These are phyloP conservation scores for Apophysomyces ossiformis DNA, from an alignment of 371 early-diverging fungal species.

Conservation along the genomic window DNA sequence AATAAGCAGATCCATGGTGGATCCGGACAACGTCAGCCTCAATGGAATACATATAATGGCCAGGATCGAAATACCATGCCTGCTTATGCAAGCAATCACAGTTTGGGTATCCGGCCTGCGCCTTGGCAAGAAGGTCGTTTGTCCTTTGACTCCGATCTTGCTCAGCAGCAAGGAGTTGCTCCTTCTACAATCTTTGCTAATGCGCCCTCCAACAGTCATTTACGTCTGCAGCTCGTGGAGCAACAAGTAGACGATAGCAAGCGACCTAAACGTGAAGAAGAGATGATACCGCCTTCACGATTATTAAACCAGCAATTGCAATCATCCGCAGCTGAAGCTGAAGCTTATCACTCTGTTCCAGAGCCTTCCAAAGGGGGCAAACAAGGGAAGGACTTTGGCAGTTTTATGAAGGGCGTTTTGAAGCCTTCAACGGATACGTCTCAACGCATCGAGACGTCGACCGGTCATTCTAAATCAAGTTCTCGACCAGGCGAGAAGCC, in stretches of 20 bases:
- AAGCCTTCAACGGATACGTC: constrained; percentile 8
- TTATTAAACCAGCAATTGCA: constrained; percentile 7
- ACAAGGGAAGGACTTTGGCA: constrained; percentile 23
- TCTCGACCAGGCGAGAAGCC: not conserved
- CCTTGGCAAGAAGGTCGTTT: constrained; percentile 7
- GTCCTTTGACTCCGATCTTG: constrained; percentile 1
- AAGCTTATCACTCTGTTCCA: not conserved
- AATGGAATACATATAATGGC: constrained; percentile 13
- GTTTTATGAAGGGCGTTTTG: constrained; percentile 30
- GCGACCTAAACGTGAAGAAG: constrained; percentile 5
- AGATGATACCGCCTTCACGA: not conserved
- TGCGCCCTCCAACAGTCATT: not conserved
- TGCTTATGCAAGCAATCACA: not conserved
- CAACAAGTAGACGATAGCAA: not conserved
- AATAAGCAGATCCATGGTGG: constrained; percentile 11
- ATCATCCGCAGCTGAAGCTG: constrained; percentile 7
- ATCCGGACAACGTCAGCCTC: not conserved
- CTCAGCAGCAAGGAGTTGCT: constrained; percentile 8
- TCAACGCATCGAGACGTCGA: not conserved
- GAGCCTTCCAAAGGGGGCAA: constrained; percentile 12
- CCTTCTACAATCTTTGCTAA: not conserved
- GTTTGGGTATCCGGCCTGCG: constrained; percentile 1
- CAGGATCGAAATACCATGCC: constrained; percentile 20
- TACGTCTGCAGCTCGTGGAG: not conserved
- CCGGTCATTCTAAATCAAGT: not conserved